Base-by-base conservation (phyloP, 2,329 filamentous ascomycete species). In the Botrytis fabae region DNA sequence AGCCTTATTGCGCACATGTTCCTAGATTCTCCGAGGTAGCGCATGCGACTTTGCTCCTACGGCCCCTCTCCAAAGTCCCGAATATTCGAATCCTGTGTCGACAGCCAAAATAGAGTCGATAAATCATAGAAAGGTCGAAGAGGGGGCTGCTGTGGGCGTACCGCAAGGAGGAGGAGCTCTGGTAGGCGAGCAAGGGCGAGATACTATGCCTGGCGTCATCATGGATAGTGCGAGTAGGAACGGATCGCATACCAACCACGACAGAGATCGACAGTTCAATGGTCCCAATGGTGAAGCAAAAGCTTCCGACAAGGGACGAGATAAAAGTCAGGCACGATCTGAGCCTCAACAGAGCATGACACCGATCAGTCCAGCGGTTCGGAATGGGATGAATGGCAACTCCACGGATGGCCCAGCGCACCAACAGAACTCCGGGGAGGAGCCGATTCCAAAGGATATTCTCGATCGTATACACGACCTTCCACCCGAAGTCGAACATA, bases 401-500 rank as follows among this genome's bases (percentile, higher is more conserved):
- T 76, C 70, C 62, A 71, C 66, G 62, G 74, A 75, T 42, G 61
- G 46, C 32, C 28, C 54, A 54, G 63, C 76, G 61, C 78, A 78
- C 51, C 73, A 76, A 38, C 74, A 73, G 68, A 66, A 71, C 65
- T 74, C 66, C 28, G 71, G 22, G 44, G 73, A 66, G 71, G 77
- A 76, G 71, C 42, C 73, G 62, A 71, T 76, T 72, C 75, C 77
- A 65, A 74, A 76, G 48, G 76, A 78, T 65, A 75, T 80, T 71
- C 78, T 79, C 57, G 75, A 81, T 65, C 84, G 83, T 74, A 86
- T 89, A 83, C 88, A 89, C 78, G 85, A 90, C 74, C 82, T 90
- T 1, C 89, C 89, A 18, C 86, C 88, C 73, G 88, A 90, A 79
- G 89, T 92, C 54, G 82, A 84, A 54, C 93, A 97, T 79, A 92